Evolutionary conservation across 1,284 basidiomycete genomes (phyloP), one percentile per base, ranked within the genome.

Genomic region (Naganishia albida): DNA sequence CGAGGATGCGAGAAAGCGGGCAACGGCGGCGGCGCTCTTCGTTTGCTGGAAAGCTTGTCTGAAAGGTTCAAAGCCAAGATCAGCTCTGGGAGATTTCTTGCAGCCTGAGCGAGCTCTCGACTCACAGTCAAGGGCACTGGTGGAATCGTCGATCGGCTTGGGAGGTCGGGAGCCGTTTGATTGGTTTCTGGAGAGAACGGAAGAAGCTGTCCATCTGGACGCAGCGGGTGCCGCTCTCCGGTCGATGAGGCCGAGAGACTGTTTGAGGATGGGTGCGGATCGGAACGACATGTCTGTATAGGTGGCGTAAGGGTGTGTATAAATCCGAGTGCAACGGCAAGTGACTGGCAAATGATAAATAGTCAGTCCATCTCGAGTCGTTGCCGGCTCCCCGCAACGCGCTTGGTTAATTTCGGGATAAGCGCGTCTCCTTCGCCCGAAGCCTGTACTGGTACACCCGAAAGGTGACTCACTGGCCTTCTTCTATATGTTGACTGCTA

Each of bases 111-210:
- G 7, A 16, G 10, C 3, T 16, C 12, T 23, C n/a, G 77, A 87
- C 83, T 95, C 94, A 85, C 96, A 98, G 80, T 96, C 93, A 70
- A 96, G 83, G 12, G 95, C 95, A 38, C 90, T 92, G 0, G 94
- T 97, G 50, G 90, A 92, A 79, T 94, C 91, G 76, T 91, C 87
- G 69, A 93, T 88, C 8, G 84, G 83, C 67, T 77, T 77, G 38
- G 74, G 71, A 38, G 81, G 57, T 3, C 57, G 44, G 40, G 57
- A 60, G 42, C 34, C 57, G 10, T 20, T 50, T 23, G 57, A 60
- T 46, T 60, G 30, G 25, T 60, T 60, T 40, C 57, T 49, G 7
- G 34, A 25, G 15, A 39, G 46, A 16, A 40, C 57, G n/a, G 38
- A 49, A 23, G 57, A 50, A 39, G 38, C 38, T n/a, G 57, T 40